Percentiles rank a stretch among this genome's conserved stretches.
These are phyloP conservation scores for Leishmania arabica DNA, from an alignment of 208 protist genomes.

Conservation along the genomic window DNA sequence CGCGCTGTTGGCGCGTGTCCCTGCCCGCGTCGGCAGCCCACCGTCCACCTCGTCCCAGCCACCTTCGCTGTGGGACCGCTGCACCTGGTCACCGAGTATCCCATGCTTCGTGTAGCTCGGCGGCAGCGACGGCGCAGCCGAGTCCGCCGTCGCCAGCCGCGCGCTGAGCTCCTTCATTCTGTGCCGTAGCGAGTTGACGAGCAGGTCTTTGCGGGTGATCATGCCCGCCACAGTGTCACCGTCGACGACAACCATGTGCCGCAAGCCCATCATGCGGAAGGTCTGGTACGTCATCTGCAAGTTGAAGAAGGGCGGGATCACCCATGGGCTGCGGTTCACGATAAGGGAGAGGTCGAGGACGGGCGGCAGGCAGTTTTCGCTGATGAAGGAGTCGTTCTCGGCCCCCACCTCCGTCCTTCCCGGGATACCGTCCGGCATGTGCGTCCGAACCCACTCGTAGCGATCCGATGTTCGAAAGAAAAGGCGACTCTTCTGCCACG, in stretches of 20 bases:
- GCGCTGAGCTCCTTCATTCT: conserved; percentile 51
- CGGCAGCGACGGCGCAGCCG: conserved; percentile 26
- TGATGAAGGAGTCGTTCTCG: conserved; percentile 19
- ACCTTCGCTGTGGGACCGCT: not conserved
- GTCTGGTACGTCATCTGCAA: conserved; percentile 87
- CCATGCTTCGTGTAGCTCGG: conserved; percentile 19
- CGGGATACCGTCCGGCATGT: conserved; percentile 20
- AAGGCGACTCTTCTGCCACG: conserved; percentile 67
- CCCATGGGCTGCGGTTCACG: conserved; percentile 91
- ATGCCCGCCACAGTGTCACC: conserved; percentile 85
- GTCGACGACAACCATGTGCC: conserved; percentile 93
- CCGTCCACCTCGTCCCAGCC: not conserved
- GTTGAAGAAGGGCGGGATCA: conserved; percentile 86
- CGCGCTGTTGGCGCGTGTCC: no score
- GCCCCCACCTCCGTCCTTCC: conserved; percentile 6
- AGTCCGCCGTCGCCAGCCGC: conserved; percentile 24
- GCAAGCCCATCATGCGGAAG: conserved; percentile 93
- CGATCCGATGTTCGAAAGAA: conserved; percentile 54
- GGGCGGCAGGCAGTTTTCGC: conserved; percentile 40
- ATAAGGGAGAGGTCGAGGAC: conserved; percentile 78
- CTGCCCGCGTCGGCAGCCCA: not conserved
- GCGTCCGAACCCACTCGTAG: conserved; percentile 43
- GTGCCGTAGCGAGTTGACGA: conserved; percentile 63
- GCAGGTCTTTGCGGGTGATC: conserved; percentile 94
- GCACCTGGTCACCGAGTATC: not conserved